A percentile compares a stretch with the other conserved stretches of the same genome.
Conservation (phyloP, 208 protist genomes). For the Wallacemonas sp. region DNA sequence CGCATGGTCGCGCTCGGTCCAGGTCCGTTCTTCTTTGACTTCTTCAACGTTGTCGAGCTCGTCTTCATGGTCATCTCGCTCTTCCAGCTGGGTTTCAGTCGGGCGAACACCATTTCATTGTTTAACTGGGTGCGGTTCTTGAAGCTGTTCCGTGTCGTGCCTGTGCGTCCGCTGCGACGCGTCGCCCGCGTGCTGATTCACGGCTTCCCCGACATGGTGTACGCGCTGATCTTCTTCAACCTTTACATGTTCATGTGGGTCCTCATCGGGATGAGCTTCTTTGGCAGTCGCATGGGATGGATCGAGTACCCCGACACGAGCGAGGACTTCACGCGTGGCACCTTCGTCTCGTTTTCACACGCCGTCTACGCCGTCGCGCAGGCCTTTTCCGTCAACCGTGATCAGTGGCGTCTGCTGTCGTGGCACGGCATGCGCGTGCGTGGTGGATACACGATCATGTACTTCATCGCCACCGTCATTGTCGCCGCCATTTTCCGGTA, state of each 20-base stretch:
- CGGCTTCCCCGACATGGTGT: slow-evolving; percentile 77
- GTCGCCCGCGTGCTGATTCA: slow-evolving; percentile 80
- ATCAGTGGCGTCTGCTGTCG: slow-evolving; percentile 85
- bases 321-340: slow-evolving; percentile 60
- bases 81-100: slow-evolving; percentile 88
- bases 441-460: slow-evolving; percentile 81
- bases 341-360: slow-evolving; percentile 82
- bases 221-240: slow-evolving; percentile 84
- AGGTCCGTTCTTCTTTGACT: slow-evolving; percentile 70
- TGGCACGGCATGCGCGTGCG: slow-evolving; percentile 83
- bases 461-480: slow-evolving; percentile 78
- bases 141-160: slow-evolving; percentile 60
- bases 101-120: slow-evolving; percentile 74
- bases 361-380: slow-evolving; percentile 82
- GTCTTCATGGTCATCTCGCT: slow-evolving; percentile 78
- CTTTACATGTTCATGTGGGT: slow-evolving; percentile 93
- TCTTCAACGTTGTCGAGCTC: slow-evolving; percentile 75
- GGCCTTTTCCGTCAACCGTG: slow-evolving; percentile 80
- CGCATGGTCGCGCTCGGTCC: slow-evolving; percentile 78
- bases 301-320: slow-evolving; percentile 36
- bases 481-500: slow-evolving; percentile 82
- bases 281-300: slow-evolving; percentile 73
- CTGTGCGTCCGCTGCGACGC: slow-evolving; percentile 56
- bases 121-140: slow-evolving; percentile 91
- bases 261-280: slow-evolving; percentile 91